Evolutionary conservation across 345 rosid genomes (phyloP).

Genomic region (Hypericum androsaemum): DNA sequence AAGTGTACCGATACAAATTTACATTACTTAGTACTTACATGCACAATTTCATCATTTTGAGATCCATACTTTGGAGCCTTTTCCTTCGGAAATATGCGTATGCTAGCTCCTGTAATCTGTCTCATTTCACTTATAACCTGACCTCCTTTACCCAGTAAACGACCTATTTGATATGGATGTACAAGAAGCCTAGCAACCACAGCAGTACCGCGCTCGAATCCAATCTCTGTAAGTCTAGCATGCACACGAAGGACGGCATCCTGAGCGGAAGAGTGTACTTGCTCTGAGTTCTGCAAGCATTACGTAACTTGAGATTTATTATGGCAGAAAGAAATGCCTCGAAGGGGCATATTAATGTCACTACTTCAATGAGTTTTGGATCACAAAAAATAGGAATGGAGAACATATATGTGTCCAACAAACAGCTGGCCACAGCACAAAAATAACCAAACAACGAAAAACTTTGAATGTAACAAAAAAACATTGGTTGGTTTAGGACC

Average conservation of each 20-base stretch:
- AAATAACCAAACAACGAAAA: too few relatives aligned
- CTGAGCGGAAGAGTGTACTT: slow-evolving; percentile 60
- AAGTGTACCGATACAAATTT: too few relatives aligned
- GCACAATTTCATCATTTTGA: slow-evolving; percentile 61
- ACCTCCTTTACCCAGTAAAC: slow-evolving; percentile 80
- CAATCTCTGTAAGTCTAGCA: slow-evolving; percentile 59
- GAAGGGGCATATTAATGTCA: neutral
- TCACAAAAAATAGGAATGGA: too few relatives aligned
- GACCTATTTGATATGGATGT: slow-evolving; percentile 53
- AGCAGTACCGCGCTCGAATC: slow-evolving; percentile 57
- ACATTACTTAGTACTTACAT: slow-evolving; percentile 49
- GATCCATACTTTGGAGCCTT: slow-evolving; percentile 42
- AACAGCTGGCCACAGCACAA: too few relatives aligned
- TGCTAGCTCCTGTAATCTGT: slow-evolving; percentile 62
- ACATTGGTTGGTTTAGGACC: too few relatives aligned
- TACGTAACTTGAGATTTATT: neutral
- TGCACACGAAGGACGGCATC: slow-evolving; percentile 69
- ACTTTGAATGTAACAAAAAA: too few relatives aligned
- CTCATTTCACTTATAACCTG: slow-evolving; percentile 57
- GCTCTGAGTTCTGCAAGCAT: slow-evolving; percentile 50
- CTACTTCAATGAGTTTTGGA: too few relatives aligned
- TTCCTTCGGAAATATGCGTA: slow-evolving; percentile 56
- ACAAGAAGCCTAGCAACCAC: slow-evolving; percentile 68
- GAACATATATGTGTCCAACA: too few relatives aligned
- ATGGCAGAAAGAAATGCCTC: neutral